Base-by-base conservation (phyloP, 1,139 yeast genomes). In the Schwanniomyces etchellsii region DNA sequence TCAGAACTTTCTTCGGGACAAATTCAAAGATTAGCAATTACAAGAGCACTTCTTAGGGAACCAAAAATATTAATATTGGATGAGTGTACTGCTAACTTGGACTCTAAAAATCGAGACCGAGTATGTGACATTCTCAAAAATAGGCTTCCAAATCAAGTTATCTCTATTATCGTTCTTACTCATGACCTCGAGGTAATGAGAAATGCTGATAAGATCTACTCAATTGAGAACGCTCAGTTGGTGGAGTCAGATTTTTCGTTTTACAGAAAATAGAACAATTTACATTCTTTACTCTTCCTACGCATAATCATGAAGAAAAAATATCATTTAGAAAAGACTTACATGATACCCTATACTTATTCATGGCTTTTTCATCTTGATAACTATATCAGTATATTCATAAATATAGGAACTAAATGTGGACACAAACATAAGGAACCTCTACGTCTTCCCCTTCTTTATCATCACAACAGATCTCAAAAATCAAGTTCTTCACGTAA, bases 401-500 rank as follows among this genome's bases (percentile, higher is more conserved):
- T 7, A 18, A 7, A 7, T 18, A 18, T n/a, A 18, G n/a, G n/a
- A n/a, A 32, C 33, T 37, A 51, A 27, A 50, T 36, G 48, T 74
- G 76, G 36, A 82, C 70, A 37, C 79, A 76, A 36, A 88, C 74
- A 52, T 76, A 86, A 24, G 98, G 98, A 41, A 88, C 86, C 48
- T 89, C 98, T 16, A 88, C 96, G 55, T 93, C 98, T 53, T 91
- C 96, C 24, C 93, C 99, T 31, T 80, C 74, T 49, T 77, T 68
- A 53, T 91, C 98, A 50, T 91, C 98, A 38, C 93, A 85, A 53
- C 96, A 86, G 26, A 91, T 73, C 58, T 91, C 98, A 39, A 93
- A 73, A 35, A 89, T 79, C 59, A 91, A 68, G 25, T 84, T 77
- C 55, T 78, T 78, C 35, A 77, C 78, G 52, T 83, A 88, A 3